phyloP scores from a whole-genome alignment of 148 eudicot genomes.

The Camellia sinensis region DNA sequence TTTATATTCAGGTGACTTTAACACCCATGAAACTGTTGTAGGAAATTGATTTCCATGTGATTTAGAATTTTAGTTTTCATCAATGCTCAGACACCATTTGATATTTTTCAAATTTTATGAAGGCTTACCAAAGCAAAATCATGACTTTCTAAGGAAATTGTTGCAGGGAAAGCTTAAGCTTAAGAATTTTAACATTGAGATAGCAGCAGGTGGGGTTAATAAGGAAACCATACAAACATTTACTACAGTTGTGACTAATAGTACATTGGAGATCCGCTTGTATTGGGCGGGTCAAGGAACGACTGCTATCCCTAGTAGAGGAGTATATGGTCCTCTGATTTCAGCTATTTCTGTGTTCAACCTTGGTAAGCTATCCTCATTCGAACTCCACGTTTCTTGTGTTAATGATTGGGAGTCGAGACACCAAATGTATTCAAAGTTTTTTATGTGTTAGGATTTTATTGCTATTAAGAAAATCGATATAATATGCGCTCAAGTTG shows the following conservation, averaged over 20 bases:
- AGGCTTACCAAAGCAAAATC: not conserved
- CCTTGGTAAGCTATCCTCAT: conserved; percentile 13
- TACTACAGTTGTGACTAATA: conserved; percentile 17
- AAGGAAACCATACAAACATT: conserved; percentile 3
- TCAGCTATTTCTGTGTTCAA: conserved; percentile 35
- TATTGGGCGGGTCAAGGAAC: conserved; percentile 49
- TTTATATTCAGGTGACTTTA: conserved; percentile 34
- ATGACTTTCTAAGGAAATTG: not conserved
- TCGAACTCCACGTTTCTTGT: not conserved
- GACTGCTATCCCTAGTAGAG: conserved; percentile 21
- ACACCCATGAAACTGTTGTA: not conserved
- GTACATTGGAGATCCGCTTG: conserved; percentile 32
- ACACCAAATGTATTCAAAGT: not conserved
- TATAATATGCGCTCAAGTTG: too few species aligned
- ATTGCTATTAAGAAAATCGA: not conserved
- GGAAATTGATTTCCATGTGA: not conserved
- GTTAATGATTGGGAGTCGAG: not conserved
- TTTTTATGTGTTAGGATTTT: not conserved
- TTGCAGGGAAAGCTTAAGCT: conserved; percentile 26
- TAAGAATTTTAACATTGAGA: conserved; percentile 38
- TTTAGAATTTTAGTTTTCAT: not conserved
- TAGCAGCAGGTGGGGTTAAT: conserved; percentile 35
- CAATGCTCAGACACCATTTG: not conserved
- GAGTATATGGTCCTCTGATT: conserved; percentile 42
- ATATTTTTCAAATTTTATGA: not conserved